These are phyloP conservation scores for Ogataea saltuana DNA, from an alignment of 805 yeast genomes.

Conservation along the genomic window DNA sequence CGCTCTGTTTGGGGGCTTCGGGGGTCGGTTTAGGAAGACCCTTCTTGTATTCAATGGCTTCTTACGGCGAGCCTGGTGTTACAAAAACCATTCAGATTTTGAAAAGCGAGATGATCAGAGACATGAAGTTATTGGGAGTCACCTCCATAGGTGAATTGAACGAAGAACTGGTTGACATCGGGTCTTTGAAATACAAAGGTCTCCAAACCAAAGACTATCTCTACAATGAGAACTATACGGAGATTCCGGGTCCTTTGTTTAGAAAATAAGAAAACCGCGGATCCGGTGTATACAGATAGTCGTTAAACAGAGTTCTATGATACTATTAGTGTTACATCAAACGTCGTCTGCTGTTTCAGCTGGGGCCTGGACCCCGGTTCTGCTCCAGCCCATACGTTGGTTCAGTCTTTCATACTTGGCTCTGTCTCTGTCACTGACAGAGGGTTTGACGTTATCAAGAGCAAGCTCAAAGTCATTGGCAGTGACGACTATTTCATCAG, in stretches of 20 bases:
- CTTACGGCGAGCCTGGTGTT: constrained; percentile 79
- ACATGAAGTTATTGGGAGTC: constrained; percentile 68
- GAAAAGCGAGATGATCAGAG: constrained; percentile 60
- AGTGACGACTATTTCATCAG: constrained; percentile 50
- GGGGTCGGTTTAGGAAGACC: constrained; percentile 74
- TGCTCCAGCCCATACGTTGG: constrained; percentile 73
- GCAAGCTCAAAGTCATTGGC: constrained; percentile 70
- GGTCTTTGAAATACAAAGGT: constrained; percentile 34
- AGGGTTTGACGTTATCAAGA: constrained; percentile 75
- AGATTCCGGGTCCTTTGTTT: constrained; percentile 39
- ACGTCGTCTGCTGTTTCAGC: not conserved
- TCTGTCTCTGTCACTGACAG: constrained; percentile 86
- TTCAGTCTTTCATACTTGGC: constrained; percentile 72
- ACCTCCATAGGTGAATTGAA: constrained; percentile 46
- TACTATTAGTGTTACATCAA: too few relatives aligned
- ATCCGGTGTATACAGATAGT: not conserved
- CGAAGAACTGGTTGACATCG: constrained; percentile 41
- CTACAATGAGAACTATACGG: constrained; percentile 56
- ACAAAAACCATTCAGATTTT: constrained; percentile 60
- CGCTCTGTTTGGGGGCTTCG: constrained; percentile 45
- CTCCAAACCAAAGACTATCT: constrained; percentile 50
- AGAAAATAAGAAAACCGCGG: constrained; percentile 9
- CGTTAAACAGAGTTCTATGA: too few relatives aligned
- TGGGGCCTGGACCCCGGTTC: constrained; percentile 24
- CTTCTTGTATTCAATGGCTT: constrained; percentile 73